Percentiles rank a stretch among this genome's conserved stretches.
These are phyloP conservation scores for Colletotrichum truncatum DNA, from an alignment of 2,329 filamentous ascomycete species.

Conservation along the genomic window DNA sequence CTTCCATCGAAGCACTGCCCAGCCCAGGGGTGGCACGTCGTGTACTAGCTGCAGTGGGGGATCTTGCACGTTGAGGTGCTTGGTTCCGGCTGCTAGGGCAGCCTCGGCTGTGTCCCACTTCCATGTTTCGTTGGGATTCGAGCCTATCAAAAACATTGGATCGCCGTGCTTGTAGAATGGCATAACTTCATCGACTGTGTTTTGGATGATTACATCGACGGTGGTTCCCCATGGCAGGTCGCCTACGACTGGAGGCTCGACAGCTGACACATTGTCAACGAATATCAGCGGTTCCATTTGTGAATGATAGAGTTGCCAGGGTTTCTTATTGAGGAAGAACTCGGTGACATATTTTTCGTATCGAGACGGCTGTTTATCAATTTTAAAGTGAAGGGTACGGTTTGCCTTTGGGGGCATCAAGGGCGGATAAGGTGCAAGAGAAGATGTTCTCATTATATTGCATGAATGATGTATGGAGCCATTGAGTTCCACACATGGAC, in stretches of 20 bases:
- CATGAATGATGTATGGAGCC: neutral
- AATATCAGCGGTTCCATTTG: constrained; percentile 47
- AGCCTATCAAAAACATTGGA: constrained; percentile 66
- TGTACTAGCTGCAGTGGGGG: constrained; percentile 6
- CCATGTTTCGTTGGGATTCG: constrained; percentile 55
- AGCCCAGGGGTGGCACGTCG: constrained; percentile 10
- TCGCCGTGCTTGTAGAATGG: constrained; percentile 69
- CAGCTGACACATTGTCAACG: constrained; percentile 52
- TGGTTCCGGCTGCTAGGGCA: constrained; percentile 44
- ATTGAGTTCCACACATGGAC: neutral
- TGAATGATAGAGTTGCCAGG: constrained; percentile 27
- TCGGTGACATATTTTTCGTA: constrained; percentile 13
- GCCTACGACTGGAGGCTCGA: neutral
- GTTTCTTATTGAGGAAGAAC: constrained; percentile 12
- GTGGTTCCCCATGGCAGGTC: constrained; percentile 45
- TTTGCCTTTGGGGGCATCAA: neutral
- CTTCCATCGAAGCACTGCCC: constrained; percentile 18
- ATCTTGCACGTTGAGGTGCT: neutral
- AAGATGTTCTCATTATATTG: neutral
- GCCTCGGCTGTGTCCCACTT: constrained; percentile 61
- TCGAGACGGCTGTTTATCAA: neutral
- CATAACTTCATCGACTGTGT: constrained; percentile 10
- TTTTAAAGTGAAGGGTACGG: neutral
- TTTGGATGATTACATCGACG: constrained; percentile 34
- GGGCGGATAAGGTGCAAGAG: neutral